Percentiles rank a stretch among this genome's conserved stretches.
Evolutionary conservation across 2,329 filamentous ascomycete species (phyloP).

Genomic region (Coleophoma eucalyptorum): DNA sequence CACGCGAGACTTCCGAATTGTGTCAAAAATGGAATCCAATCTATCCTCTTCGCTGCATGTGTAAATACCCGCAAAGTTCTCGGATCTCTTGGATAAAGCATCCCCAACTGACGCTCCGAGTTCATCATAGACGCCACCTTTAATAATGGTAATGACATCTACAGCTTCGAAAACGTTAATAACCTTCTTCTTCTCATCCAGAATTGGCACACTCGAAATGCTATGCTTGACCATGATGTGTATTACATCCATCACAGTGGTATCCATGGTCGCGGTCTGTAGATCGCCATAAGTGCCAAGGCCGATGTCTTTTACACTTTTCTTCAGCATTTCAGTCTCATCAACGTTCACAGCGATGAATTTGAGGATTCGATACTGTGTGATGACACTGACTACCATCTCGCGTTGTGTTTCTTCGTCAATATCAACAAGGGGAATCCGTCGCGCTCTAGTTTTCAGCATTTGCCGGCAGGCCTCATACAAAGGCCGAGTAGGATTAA

Average conservation of each 20-base stretch:
- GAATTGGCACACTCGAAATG: constrained; percentile 91
- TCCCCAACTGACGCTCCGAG: constrained; percentile 83
- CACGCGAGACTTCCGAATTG: constrained; percentile 89
- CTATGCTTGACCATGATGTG: constrained; percentile 88
- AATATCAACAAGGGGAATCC: constrained; percentile 89
- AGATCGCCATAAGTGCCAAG: constrained; percentile 82
- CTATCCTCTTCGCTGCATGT: constrained; percentile 90
- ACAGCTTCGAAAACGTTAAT: constrained; percentile 98
- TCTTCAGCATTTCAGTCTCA: constrained; percentile 81
- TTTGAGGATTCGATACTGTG: constrained; percentile 96
- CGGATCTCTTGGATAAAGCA: constrained; percentile 78
- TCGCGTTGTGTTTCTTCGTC: constrained; percentile 91
- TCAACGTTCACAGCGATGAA: constrained; percentile 95
- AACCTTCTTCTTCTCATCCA: constrained; percentile 73
- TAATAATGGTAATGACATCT: constrained; percentile 94
- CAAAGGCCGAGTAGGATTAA: constrained; percentile 82
- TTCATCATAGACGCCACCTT: constrained; percentile 89
- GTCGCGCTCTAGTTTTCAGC: constrained; percentile 86
- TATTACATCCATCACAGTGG: constrained; percentile 89
- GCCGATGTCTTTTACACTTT: constrained; percentile 77
- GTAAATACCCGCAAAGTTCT: constrained; percentile 95
- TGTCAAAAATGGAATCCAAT: constrained; percentile 94
- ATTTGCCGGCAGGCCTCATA: constrained; percentile 95
- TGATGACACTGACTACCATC: constrained; percentile 94
- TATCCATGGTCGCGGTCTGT: constrained; percentile 82